phyloP scores from a whole-genome alignment of 2,329 filamentous ascomycete genomes.

The Sporothrix luriei region DNA sequence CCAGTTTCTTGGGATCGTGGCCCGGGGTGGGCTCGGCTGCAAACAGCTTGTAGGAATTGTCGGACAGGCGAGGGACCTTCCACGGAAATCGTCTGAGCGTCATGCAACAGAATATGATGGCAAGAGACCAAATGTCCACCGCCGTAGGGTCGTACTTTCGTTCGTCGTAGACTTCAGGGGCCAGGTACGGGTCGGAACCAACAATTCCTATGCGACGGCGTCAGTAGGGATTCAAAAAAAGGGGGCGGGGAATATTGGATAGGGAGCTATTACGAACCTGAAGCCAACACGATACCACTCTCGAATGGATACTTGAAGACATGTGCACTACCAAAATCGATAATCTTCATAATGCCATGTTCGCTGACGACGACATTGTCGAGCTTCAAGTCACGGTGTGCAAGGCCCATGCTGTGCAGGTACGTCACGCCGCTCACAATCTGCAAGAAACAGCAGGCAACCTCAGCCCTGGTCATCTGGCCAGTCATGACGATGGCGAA shows the following conservation, averaged over 20 bases:
- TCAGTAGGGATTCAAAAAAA: background rate
- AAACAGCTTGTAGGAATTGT: conserved; percentile 95
- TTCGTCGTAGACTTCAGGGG: conserved; percentile 93
- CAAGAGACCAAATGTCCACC: conserved; percentile 95
- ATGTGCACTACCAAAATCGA: conserved; percentile 96
- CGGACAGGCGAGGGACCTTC: conserved; percentile 89
- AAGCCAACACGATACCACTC: conserved; percentile 77
- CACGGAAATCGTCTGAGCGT: conserved; percentile 91
- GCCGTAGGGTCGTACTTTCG: conserved; percentile 91
- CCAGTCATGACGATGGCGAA: conserved; percentile 99
- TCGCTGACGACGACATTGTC: conserved; percentile 98
- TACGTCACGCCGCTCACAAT: conserved; percentile 94
- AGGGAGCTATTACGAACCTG: conserved; percentile 60
- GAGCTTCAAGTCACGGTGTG: conserved; percentile 91
- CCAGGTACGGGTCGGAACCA: conserved; percentile 90
- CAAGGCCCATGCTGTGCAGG: conserved; percentile 89
- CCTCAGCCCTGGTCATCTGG: conserved; percentile 89
- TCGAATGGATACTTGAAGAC: conserved; percentile 98
- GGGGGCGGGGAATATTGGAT: background rate
- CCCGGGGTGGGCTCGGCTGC: conserved; percentile 80
- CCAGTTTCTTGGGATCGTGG: conserved; percentile 59
- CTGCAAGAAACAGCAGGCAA: conserved; percentile 88
- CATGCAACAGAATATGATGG: conserved; percentile 99
- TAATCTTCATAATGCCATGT: conserved; percentile 97
- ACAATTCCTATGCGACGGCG: conserved; percentile 57